Evolutionary conservation across 2,329 filamentous ascomycete species (phyloP).

Genomic region (Penicillium sp.): DNA sequence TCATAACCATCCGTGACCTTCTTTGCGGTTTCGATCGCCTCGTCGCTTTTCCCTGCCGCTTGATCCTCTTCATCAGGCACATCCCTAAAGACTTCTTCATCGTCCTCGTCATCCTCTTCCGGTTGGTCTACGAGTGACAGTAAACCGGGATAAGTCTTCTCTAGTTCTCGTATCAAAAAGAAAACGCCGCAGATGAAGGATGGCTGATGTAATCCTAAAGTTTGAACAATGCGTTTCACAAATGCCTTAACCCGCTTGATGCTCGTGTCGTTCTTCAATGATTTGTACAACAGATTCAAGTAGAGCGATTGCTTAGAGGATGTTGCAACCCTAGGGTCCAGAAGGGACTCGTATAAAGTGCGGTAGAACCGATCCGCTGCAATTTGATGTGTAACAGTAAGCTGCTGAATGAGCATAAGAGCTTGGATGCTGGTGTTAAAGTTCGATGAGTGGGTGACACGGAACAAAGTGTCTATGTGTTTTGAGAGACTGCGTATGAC

Average conservation of each 20-base stretch:
- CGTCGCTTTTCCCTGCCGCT: conserved; percentile 14
- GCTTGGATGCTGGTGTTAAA: conserved; percentile 99
- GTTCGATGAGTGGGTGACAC: conserved; percentile 94
- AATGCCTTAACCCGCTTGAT: conserved; percentile 92
- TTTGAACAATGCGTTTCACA: conserved; percentile 85
- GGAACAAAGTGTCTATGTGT: conserved; percentile 91
- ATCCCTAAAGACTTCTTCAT: conserved; percentile 66
- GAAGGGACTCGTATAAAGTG: conserved; percentile 87
- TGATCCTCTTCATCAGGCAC: conserved; percentile 54
- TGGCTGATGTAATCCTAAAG: conserved; percentile 83
- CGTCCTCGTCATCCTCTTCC: conserved; percentile 69
- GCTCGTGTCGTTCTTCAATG: conserved; percentile 86
- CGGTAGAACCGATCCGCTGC: conserved; percentile 89
- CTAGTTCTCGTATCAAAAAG: conserved; percentile 79
- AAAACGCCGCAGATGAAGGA: conserved; percentile 91
- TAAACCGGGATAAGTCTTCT: conserved; percentile 74
- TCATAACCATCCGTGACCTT: conserved; percentile 60
- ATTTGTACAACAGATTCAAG: conserved; percentile 82
- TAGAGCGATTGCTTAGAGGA: conserved; percentile 96
- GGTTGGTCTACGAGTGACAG: conserved; percentile 74
- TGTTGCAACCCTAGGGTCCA: conserved; percentile 80
- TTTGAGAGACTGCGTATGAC: conserved; percentile 62
- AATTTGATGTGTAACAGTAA: conserved; percentile 74
- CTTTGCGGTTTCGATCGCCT: conserved; percentile 24
- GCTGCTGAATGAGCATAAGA: conserved; percentile 88